Evolutionary conservation across 805 yeast species (phyloP), one percentile per base, ranked within the genome.

Genomic region (Kodamaea kakaduensis): DNA sequence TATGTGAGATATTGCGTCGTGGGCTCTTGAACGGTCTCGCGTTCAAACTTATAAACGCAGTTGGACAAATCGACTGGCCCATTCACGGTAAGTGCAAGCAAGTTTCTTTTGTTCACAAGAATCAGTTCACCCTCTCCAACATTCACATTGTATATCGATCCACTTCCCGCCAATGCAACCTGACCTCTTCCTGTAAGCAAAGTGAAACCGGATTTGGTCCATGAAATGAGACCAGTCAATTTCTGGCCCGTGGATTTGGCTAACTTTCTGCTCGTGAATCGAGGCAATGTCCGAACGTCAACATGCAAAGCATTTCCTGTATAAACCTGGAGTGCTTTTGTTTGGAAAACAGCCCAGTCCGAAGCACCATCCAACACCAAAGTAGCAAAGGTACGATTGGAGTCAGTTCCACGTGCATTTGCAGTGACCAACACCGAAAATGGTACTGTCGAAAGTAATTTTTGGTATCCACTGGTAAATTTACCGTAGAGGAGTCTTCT

Each of bases 341-440:
- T 57, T 27, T 71, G 61, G 30, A 80, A 60, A 3, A 80, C 38
- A 1, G 81, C 82, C 83, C 84, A 80, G 46, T 80, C 87, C 13
- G 54, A 52, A 1, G 73, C 59, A 2, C 87, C 87, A 43, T 80
- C 83, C 38, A 80, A 49, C 3, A 59, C 41, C 17, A 80, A 38
- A 26, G 56, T 61, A 7, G 67, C 69, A 42, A 75, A 68, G 3
- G 78, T 59, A 31, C 61, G 67, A 13, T 52, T 42, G 24, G 30
- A 40, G 33, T 37, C 36, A 16, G 42, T 42, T 13, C 51, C 48
- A 19, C 29, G 29, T n/a, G 44, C 47, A 25, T 49, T 54, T 2
- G 77, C 61, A 10, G 74, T 63, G 1, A 74, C 59, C 34, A 75
- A 53, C 18, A 68, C 36, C 12, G 68, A 67, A 31, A 69, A 54